phyloP scores from a whole-genome alignment of 2,329 filamentous ascomycete species.

The Bipolaris cookei region DNA sequence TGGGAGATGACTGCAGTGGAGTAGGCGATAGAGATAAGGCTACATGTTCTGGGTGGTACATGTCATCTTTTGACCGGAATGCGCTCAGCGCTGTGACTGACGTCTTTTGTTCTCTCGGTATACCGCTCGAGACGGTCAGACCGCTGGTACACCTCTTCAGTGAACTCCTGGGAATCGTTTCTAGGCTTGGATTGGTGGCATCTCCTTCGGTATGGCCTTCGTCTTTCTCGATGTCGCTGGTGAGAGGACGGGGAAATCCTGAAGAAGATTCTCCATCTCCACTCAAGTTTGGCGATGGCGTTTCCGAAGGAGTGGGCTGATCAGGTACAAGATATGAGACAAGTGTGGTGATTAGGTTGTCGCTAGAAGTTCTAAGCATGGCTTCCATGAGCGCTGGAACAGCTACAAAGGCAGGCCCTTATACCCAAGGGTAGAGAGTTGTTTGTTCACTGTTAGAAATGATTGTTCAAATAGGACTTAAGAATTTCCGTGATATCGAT shows the following conservation, averaged over 20 bases:
- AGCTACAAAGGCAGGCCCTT: background rate
- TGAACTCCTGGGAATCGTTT: background rate
- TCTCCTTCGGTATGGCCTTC: background rate
- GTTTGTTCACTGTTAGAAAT: background rate
- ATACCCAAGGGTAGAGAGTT: background rate
- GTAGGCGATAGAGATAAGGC: background rate
- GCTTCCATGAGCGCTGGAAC: background rate
- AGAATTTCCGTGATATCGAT: background rate
- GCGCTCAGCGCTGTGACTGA: background rate
- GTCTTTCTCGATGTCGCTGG: background rate
- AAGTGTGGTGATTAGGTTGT: conserved; percentile 11
- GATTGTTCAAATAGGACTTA: background rate
- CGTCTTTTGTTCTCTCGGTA: background rate
- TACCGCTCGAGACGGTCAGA: background rate
- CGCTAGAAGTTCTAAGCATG: conserved; percentile 7
- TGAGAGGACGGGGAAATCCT: background rate
- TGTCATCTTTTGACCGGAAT: conserved; percentile 5
- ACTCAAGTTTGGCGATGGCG: background rate
- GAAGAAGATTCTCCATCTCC: background rate
- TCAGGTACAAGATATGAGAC: conserved; percentile 8
- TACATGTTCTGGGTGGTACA: background rate
- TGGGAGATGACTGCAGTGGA: background rate
- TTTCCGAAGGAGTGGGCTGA: background rate
- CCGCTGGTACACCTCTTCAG: conserved; percentile 7
- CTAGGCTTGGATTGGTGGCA: background rate